Conservation (phyloP, 108 stramenopile species). For the Stephanodiscus triporus region DNA sequence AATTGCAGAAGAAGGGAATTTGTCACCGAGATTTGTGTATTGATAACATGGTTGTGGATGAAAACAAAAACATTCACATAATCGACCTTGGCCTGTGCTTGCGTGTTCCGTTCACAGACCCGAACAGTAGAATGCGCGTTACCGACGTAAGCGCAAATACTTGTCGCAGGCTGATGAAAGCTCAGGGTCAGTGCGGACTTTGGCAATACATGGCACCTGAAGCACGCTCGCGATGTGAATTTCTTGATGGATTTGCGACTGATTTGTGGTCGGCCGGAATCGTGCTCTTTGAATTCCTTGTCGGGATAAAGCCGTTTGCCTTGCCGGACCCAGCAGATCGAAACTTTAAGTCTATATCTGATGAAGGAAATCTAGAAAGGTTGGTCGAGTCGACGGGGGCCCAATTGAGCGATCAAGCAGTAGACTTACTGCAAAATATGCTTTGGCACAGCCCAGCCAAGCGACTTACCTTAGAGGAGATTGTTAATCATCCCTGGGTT, state of each 20-base stretch:
- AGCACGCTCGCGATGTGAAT: conserved; percentile 53
- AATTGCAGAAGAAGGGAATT: conserved; percentile 58
- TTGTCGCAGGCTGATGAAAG: conserved; percentile 43
- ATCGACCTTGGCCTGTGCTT: conserved; percentile 72
- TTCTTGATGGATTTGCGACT: conserved; percentile 87
- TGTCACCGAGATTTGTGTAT: conserved; percentile 61
- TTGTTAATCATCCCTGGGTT: conserved; percentile 84
- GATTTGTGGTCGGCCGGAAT: conserved; percentile 93
- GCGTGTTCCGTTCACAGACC: conserved; percentile 53
- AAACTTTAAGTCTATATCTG: conserved; percentile 61
- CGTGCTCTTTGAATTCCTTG: conserved; percentile 87
- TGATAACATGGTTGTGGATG: conserved; percentile 54
- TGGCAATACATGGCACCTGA: conserved; percentile 80
- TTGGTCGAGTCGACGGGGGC: conserved; percentile 52
- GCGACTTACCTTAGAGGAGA: conserved; percentile 69
- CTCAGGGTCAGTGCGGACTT: conserved; percentile 59
- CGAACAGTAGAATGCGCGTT: conserved; percentile 38
- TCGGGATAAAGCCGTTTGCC: conserved; percentile 74
- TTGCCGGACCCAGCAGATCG: conserved; percentile 62
- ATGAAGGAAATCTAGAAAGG: conserved; percentile 49
- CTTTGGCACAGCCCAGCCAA: conserved; percentile 64
- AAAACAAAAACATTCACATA: conserved; percentile 34
- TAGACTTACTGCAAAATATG: conserved; percentile 86
- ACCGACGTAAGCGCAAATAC: conserved; percentile 50
- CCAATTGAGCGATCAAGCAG: conserved; percentile 52